Conservation (phyloP, 257 asterid genomes). For the Linderniella brevidens region DNA sequence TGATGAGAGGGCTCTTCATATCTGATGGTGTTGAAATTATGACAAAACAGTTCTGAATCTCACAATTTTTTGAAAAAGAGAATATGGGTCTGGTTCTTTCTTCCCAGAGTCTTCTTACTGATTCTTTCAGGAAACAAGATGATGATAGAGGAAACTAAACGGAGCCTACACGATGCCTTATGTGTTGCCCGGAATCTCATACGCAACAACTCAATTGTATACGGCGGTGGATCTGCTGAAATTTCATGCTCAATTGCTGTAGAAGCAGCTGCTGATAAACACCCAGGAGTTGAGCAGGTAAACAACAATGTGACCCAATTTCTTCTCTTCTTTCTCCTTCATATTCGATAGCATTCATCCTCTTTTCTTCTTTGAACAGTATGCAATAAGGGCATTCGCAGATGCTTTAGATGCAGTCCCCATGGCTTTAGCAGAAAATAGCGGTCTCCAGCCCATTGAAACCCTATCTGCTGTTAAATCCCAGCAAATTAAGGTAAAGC, state of each 20-base stretch:
- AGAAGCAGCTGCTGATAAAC: conserved; percentile 89
- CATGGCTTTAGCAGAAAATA: conserved; percentile 96
- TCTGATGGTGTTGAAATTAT: no score
- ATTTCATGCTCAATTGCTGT: conserved; percentile 88
- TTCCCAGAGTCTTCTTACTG: background rate
- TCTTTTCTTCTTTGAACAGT: conserved; percentile 28
- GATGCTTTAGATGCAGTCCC: conserved; percentile 92
- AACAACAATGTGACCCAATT: background rate
- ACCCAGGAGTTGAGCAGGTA: conserved; percentile 98
- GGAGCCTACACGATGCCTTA: conserved; percentile 90
- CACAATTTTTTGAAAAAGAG: background rate
- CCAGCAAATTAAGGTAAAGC: conserved; percentile 80
- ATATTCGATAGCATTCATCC: no score
- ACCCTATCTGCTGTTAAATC: conserved; percentile 81
- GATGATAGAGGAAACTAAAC: conserved; percentile 96
- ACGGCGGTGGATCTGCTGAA: conserved; percentile 99
- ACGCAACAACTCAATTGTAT: conserved; percentile 86
- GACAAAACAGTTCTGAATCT: no score
- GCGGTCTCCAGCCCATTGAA: conserved; percentile 90
- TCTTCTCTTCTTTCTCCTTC: no score
- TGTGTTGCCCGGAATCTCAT: conserved; percentile 91
- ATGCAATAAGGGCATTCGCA: conserved; percentile 91
- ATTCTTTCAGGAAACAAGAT: conserved; percentile 74
- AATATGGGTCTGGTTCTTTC: conserved; percentile 1
- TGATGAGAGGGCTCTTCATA: no score